Evolutionary conservation across 2,329 filamentous ascomycete species (phyloP).

Genomic region (Aspergillus pseudonomiae): DNA sequence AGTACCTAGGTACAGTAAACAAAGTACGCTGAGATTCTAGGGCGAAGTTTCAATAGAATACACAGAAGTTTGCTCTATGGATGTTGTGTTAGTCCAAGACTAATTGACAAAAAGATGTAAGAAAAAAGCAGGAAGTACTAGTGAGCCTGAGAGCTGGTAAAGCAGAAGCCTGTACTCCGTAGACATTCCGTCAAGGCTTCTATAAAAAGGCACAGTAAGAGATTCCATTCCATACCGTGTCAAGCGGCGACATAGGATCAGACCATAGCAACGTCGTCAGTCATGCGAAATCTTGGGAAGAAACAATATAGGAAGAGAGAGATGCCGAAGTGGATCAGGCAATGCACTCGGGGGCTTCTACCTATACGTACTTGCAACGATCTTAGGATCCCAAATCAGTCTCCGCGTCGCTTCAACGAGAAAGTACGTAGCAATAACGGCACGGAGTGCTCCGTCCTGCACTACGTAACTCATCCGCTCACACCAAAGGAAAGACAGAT

Average conservation of each 20-base stretch:
- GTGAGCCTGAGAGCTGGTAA: background rate
- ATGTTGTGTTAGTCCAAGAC: no score
- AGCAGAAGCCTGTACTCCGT: background rate
- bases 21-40: background rate
- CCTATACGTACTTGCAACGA: no score
- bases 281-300: background rate
- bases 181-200: background rate
- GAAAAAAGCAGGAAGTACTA: background rate
- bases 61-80: no score
- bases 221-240: background rate
- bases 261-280: background rate
- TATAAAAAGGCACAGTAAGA: background rate
- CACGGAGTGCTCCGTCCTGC: background rate
- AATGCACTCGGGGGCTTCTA: background rate
- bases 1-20: no score
- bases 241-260: background rate
- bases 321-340: background rate
- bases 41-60: no score
- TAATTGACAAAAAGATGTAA: no score
- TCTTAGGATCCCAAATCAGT: background rate
- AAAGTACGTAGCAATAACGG: conserved; percentile 4
- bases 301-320: background rate
- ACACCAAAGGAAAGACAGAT: background rate
- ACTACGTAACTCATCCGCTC: background rate
- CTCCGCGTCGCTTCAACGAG: background rate